A percentile compares a stretch with the other conserved stretches of the same genome.
Evolutionary conservation across 257 asterid genomes (phyloP).

Genomic region (Sherardia arvensis): DNA sequence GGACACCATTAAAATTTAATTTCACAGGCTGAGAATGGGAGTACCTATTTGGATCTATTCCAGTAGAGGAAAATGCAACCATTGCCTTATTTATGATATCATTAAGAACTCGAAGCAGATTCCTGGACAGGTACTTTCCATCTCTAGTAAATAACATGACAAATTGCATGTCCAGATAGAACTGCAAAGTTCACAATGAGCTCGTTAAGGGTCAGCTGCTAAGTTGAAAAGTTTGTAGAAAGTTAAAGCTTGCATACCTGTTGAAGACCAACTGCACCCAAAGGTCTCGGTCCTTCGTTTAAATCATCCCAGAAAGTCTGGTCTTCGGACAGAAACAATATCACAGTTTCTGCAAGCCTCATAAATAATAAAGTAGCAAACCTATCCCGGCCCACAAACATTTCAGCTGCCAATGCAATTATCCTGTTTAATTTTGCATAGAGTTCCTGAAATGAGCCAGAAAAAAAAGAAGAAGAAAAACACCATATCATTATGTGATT

Average conservation of each 20-base stretch:
- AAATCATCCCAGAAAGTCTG: constrained; percentile 97
- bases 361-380: constrained; percentile 78
- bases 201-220: not conserved
- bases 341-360: constrained; percentile 97
- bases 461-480: too few species aligned
- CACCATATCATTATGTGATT: not conserved
- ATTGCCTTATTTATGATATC: constrained; percentile 79
- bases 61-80: constrained; percentile 72
- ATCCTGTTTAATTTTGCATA: constrained; percentile 79
- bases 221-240: not conserved
- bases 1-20: not conserved
- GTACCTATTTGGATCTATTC: constrained; percentile 91
- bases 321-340: constrained; percentile 93
- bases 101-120: constrained; percentile 75
- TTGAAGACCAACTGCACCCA: constrained; percentile 85
- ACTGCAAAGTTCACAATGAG: constrained; percentile 44
- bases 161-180: constrained; percentile 94
- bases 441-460: constrained; percentile 58
- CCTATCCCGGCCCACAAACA: constrained; percentile 97
- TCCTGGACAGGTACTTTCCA: constrained; percentile 94
- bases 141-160: constrained; percentile 89
- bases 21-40: not conserved
- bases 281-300: constrained; percentile 78
- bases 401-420: constrained; percentile 78
- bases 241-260: constrained; percentile 48